Conservation (phyloP, 2,329 filamentous ascomycete species). For the Botrytis fabae region DNA sequence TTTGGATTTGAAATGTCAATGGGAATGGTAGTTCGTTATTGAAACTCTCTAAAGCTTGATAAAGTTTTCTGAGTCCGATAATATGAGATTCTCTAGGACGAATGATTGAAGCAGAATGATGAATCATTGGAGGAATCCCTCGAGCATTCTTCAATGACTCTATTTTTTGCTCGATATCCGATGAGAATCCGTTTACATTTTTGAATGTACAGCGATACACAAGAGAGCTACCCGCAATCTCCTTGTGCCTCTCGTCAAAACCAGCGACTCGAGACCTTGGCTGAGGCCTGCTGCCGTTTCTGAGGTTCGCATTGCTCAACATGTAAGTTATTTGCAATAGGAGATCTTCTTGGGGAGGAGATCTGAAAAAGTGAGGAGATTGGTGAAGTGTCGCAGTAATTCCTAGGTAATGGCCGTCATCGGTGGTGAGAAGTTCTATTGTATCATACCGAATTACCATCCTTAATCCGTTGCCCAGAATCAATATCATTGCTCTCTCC, state of each 20-base stretch:
- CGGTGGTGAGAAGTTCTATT: conserved; percentile 44
- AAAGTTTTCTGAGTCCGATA: conserved; percentile 29
- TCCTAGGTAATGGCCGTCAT: conserved; percentile 42
- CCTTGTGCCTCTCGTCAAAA: conserved; percentile 43
- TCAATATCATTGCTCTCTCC: conserved; percentile 46
- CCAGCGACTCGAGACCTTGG: conserved; percentile 37
- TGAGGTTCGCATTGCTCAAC: neutral
- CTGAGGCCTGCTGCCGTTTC: conserved; percentile 23
- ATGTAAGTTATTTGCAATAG: conserved; percentile 23
- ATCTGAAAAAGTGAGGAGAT: conserved; percentile 51
- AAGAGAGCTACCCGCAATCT: conserved; percentile 49
- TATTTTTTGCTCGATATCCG: conserved; percentile 34
- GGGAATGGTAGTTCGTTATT: conserved; percentile 49
- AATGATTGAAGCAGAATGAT: conserved; percentile 28
- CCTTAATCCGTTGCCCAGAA: conserved; percentile 45
- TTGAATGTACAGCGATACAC: conserved; percentile 49
- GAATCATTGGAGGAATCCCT: conserved; percentile 40
- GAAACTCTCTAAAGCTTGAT: conserved; percentile 32
- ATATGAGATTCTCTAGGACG: conserved; percentile 26
- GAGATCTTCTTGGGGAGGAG: conserved; percentile 21
- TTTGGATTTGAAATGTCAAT: conserved; percentile 62
- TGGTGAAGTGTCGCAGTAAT: conserved; percentile 54
- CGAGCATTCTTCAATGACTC: conserved; percentile 36
- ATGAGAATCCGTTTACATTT: conserved; percentile 28
- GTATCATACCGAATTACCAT: conserved; percentile 44